These are phyloP conservation scores for Ilyonectria robusta DNA, from an alignment of 2,329 filamentous ascomycete species.

Conservation along the genomic window DNA sequence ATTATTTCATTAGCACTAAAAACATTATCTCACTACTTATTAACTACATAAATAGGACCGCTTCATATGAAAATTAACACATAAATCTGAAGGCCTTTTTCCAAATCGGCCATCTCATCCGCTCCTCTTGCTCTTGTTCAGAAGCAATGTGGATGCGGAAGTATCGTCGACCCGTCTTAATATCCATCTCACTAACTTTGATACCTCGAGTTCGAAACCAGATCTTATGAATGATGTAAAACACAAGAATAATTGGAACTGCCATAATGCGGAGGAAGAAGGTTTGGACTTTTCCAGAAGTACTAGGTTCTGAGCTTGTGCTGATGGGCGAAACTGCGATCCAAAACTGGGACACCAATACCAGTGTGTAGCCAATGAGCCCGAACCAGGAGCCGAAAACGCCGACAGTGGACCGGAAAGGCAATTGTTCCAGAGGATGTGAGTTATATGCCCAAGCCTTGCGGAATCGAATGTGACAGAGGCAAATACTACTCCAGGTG, in stretches of 20 bases:
- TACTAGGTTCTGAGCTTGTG: conserved; percentile 52
- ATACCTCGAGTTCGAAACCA: conserved; percentile 79
- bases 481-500: conserved; percentile 87
- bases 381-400: conserved; percentile 85
- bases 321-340: conserved; percentile 83
- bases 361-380: conserved; percentile 80
- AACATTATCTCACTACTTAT: no score
- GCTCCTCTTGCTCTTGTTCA: conserved; percentile 83
- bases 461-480: conserved; percentile 92
- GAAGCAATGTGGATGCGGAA: conserved; percentile 84
- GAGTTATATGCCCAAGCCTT: conserved; percentile 78
- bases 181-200: conserved; percentile 82
- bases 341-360: conserved; percentile 92
- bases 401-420: conserved; percentile 85
- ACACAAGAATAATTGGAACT: conserved; percentile 76
- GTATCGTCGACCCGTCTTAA: conserved; percentile 87
- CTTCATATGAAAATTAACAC: conserved; percentile 62
- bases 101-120: conserved; percentile 79
- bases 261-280: conserved; percentile 83
- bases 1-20: no score
- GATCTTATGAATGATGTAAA: conserved; percentile 83
- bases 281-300: conserved; percentile 64
- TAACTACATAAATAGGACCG: no score
- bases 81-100: conserved; percentile 81
- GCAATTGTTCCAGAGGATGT: conserved; percentile 79